These are phyloP conservation scores for Trichocladium uniseriatum DNA, from an alignment of 495 filamentous ascomycete genomes.

Conservation along the genomic window DNA sequence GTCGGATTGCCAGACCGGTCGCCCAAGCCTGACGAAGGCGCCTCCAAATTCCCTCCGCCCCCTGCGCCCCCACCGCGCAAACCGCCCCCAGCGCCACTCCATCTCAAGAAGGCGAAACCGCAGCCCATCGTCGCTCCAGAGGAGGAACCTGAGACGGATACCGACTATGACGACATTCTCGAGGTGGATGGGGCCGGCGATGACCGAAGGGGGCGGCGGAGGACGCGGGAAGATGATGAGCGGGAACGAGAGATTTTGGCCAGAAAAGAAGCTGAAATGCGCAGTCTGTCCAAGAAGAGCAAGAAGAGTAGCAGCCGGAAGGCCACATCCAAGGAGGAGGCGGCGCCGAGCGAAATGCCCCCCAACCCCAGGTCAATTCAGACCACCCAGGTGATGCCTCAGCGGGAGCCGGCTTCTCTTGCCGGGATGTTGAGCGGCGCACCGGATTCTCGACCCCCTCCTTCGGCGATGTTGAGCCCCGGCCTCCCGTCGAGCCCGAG, in stretches of 20 bases:
- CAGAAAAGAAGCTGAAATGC: constrained; percentile 51
- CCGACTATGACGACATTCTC: constrained; percentile 73
- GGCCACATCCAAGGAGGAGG: constrained; percentile 28
- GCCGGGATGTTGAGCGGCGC: constrained; percentile 40
- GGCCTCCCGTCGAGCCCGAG: constrained; percentile 84
- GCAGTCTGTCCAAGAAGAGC: constrained; percentile 57
- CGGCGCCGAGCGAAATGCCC: constrained; percentile 17
- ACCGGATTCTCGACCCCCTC: constrained; percentile 21
- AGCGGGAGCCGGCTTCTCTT: constrained; percentile 30
- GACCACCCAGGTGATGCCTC: constrained; percentile 22
- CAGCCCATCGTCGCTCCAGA: constrained; percentile 39
- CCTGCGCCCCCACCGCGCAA: constrained; percentile 58
- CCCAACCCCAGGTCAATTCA: constrained; percentile 25
- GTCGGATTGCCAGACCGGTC: constrained; percentile 34
- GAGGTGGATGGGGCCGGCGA: constrained; percentile 53
- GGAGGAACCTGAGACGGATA: constrained; percentile 57
- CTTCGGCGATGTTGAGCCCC: constrained; percentile 63
- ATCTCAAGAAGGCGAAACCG: constrained; percentile 47
- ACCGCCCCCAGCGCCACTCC: constrained; percentile 73
- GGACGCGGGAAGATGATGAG: constrained; percentile 84
- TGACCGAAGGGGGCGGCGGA: constrained; percentile 67
- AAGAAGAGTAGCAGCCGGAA: constrained; percentile 44
- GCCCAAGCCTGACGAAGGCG: constrained; percentile 36
- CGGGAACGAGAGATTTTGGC: constrained; percentile 59
- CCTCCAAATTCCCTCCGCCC: constrained; percentile 36